Base-by-base conservation (phyloP, 495 filamentous ascomycete species). In the Xylaria flabelliformis region DNA sequence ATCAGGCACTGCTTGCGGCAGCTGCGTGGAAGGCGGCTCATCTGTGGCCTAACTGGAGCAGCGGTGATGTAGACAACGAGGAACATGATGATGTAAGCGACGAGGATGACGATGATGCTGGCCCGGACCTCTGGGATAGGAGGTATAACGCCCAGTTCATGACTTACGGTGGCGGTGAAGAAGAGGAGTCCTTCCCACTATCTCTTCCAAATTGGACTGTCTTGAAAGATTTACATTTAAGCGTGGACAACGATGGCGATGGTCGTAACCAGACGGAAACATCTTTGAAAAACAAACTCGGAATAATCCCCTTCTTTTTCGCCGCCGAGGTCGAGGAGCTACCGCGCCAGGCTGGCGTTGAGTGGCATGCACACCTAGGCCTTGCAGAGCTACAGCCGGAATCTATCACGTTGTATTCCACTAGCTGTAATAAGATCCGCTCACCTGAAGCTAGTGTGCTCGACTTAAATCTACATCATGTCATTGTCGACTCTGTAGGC, bases 111-210 rank as follows among this genome's bases (percentile, higher is more conserved):
- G 80, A 81, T 15, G 81, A 88, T 0, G 82, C 82, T 4, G 87
- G 84, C 0, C 81, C 91, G 67, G 93, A 97, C 82, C 82, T 89
- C 5, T 96, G 93, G 93, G 91, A 95, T 77, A 83, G 84, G 67
- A 89, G 83, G 72, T 87, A 90, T 71, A 88, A 91, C 67, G 78
- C 77, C 6, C 17, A 66, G 26, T 85, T 80, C 48, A 78, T 75
- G 73, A 77, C 79, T 4, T 79, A 78, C 26, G 78, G 75, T 34
- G 66, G 59, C 13, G 69, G 72, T 2, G 66, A 46, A 3, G 69
- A 65, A 32, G 66, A 55, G 39, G 55, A 72, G 21, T 64, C 69
- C 6, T 70, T 72, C 19, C 76, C 53, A 3, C 73, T 74, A 12
- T 61, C 42, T 13, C 73, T 83, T 10, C 83, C 83, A 2, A 78